These are phyloP conservation scores for Amorphotheca resinae DNA, from an alignment of 495 filamentous ascomycete genomes.

Conservation along the genomic window DNA sequence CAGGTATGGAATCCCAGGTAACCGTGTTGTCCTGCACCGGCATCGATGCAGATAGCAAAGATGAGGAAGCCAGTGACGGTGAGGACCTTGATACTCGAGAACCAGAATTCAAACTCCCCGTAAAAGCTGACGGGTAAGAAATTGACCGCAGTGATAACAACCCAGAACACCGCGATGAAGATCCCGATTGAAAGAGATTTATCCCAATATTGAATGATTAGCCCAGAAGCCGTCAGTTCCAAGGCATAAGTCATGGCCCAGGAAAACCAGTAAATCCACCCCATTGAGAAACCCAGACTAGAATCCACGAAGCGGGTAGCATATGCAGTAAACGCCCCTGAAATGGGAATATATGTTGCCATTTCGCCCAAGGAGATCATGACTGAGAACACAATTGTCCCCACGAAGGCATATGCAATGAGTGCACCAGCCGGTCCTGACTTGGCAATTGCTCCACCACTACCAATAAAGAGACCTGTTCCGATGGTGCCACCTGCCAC, in stretches of 20 bases:
- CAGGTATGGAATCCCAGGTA: conserved; percentile 56
- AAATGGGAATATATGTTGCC: conserved; percentile 61
- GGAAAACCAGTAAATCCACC: conserved; percentile 55
- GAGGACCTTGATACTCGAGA: conserved; percentile 61
- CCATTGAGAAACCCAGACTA: conserved; percentile 71
- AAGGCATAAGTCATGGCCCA: conserved; percentile 56
- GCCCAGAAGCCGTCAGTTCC: conserved; percentile 58
- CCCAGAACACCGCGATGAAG: conserved; percentile 64
- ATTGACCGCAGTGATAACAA: conserved; percentile 52
- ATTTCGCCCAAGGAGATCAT: conserved; percentile 52
- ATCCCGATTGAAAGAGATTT: conserved; percentile 32
- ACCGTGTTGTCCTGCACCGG: conserved; percentile 27
- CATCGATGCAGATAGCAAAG: conserved; percentile 23
- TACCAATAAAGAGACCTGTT: conserved; percentile 60
- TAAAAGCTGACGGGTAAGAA: conserved; percentile 54
- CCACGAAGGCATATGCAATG: conserved; percentile 56
- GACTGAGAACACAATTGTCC: conserved; percentile 49
- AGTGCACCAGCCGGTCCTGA: conserved; percentile 55
- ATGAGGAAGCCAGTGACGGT: conserved; percentile 47
- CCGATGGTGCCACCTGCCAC: conserved; percentile 36
- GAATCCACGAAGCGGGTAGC: conserved; percentile 59
- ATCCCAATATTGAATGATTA: conserved; percentile 72
- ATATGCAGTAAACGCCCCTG: conserved; percentile 64
- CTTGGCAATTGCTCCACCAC: conserved; percentile 46
- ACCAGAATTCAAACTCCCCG: conserved; percentile 64